Conservation (phyloP, 176 grass and related monocot genomes). For the Hordeum marinum region DNA sequence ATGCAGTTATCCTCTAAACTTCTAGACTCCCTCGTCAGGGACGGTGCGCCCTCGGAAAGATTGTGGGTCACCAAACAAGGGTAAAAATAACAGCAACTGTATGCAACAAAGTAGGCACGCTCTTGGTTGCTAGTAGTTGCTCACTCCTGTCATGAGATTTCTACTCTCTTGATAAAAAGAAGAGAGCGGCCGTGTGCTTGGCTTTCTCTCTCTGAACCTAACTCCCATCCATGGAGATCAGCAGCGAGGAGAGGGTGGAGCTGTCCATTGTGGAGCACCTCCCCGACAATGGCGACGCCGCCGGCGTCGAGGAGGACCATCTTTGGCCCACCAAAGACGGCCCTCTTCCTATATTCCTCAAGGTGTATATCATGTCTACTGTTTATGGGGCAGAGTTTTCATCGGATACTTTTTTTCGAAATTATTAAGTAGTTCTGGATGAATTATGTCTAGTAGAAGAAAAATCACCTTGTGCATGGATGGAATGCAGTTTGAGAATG, state of each 20-base stretch:
- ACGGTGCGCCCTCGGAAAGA: conserved; percentile 40
- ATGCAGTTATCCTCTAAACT: neutral
- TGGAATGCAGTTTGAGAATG: conserved; percentile 72
- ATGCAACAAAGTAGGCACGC: conserved; percentile 45
- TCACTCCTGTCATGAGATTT: conserved; percentile 16
- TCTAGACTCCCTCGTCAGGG: neutral
- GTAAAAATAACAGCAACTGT: neutral
- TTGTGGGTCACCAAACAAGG: conserved; percentile 66
- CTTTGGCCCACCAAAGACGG: conserved; percentile 47
- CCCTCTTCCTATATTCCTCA: conserved; percentile 86
- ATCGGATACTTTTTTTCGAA: neutral
- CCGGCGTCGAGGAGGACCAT: conserved; percentile 25
- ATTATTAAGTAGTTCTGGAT: neutral
- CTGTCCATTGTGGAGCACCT: conserved; percentile 10
- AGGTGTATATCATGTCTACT: conserved; percentile 35
- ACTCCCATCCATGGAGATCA: conserved; percentile 43
- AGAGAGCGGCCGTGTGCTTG: neutral
- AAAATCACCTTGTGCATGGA: neutral
- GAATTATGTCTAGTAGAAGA: neutral
- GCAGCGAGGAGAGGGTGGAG: conserved; percentile 38
- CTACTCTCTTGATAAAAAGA: conserved; percentile 28
- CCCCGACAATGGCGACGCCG: neutral
- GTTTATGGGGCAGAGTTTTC: neutral
- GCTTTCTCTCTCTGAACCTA: conserved; percentile 39
- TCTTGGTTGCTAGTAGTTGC: conserved; percentile 67